These are phyloP conservation scores for Aspergillus chevalieri DNA, from an alignment of 2,329 filamentous ascomycete species.

Conservation along the genomic window DNA sequence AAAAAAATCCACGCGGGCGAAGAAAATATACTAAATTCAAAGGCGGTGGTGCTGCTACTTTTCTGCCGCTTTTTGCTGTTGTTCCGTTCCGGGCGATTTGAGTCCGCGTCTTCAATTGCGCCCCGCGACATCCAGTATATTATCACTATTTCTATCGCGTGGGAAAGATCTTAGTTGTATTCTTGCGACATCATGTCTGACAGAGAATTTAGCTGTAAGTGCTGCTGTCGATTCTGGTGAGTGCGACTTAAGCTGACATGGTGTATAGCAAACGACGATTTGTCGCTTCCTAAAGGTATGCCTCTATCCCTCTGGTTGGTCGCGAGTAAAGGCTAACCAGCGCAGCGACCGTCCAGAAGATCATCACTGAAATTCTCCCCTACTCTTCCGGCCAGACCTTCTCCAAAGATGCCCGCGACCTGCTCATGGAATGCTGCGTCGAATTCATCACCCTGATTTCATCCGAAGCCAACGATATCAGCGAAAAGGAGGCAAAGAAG, in stretches of 20 bases:
- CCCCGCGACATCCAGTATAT: not conserved
- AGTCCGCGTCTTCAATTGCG: not conserved
- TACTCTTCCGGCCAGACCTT: slow-evolving; percentile 73
- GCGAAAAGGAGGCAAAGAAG: slow-evolving; percentile 98
- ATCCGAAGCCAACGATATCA: slow-evolving; percentile 98
- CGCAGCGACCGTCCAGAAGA: slow-evolving; percentile 66
- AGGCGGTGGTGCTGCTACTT: slow-evolving; percentile 16
- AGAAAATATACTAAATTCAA: slow-evolving; percentile 11
- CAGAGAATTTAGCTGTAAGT: slow-evolving; percentile 48
- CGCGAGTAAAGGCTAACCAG: not conserved
- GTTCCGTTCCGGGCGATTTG: slow-evolving; percentile 1
- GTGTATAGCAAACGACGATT: slow-evolving; percentile 49
- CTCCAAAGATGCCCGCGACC: slow-evolving; percentile 88
- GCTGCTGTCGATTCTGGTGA: slow-evolving; percentile 1
- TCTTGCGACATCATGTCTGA: slow-evolving; percentile 44
- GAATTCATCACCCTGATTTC: slow-evolving; percentile 98
- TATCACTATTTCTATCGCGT: no score
- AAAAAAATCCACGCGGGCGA: slow-evolving; percentile 14
- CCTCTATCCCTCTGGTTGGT: not conserved
- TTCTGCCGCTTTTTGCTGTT: slow-evolving; percentile 18
- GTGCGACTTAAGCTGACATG: slow-evolving; percentile 15
- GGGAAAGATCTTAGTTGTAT: not conserved
- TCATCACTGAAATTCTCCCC: slow-evolving; percentile 88
- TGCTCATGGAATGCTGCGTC: slow-evolving; percentile 96
- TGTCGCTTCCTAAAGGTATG: slow-evolving; percentile 55